phyloP scores from a whole-genome alignment of 1,284 basidiomycete genomes.

The Marasmius tenuissimus region DNA sequence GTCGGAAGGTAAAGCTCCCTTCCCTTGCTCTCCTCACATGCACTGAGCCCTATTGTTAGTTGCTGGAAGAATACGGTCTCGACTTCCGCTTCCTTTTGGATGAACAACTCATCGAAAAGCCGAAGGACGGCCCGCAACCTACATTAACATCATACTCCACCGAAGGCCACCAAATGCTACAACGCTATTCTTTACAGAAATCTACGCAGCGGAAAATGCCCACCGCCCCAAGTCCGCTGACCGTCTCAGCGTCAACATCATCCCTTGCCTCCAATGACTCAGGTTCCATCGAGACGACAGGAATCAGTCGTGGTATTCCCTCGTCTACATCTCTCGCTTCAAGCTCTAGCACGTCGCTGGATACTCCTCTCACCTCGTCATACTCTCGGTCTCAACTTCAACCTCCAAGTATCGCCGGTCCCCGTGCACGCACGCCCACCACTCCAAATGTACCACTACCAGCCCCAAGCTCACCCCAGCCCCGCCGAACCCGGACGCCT shows the following conservation, averaged over 20 bases:
- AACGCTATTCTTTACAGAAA: background rate
- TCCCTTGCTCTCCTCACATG: background rate
- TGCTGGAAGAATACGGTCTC: constrained; percentile 80
- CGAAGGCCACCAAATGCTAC: constrained; percentile 1
- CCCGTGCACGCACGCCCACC: constrained; percentile 3
- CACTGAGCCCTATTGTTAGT: background rate
- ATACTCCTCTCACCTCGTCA: background rate
- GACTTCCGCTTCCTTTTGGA: constrained; percentile 89
- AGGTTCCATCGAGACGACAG: too few species aligned
- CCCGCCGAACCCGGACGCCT: constrained; percentile 28
- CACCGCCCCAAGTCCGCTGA: background rate
- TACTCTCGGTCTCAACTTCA: background rate
- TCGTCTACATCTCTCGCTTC: background rate
- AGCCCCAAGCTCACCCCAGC: constrained; percentile 28
- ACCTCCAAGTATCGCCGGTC: background rate
- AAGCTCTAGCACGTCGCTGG: background rate
- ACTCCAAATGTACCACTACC: background rate
- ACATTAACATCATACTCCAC: constrained; percentile 19
- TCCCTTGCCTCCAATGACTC: background rate
- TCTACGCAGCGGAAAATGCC: constrained; percentile 11
- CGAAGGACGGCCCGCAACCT: constrained; percentile 34
- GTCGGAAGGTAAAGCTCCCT: constrained; percentile 61
- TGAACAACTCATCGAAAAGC: constrained; percentile 59
- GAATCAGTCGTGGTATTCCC: background rate
- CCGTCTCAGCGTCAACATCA: background rate